Percentiles rank a stretch among this genome's conserved stretches.
phyloP scores from a whole-genome alignment of 768 basidiomycete species.

The Mycena vulgaris region DNA sequence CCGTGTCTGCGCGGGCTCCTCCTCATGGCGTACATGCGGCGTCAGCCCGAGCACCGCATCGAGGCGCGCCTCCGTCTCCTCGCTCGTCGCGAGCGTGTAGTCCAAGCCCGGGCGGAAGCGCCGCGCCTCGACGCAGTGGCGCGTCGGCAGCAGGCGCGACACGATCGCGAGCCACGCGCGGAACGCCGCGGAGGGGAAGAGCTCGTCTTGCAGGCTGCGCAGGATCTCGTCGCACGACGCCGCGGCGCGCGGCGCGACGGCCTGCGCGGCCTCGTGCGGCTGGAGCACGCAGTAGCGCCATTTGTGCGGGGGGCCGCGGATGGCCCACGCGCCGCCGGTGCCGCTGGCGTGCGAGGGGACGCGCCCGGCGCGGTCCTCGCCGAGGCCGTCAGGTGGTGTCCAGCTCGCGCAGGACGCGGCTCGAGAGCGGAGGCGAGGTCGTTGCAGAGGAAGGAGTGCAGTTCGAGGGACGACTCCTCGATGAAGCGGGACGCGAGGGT shows the following conservation, averaged over 20 bases:
- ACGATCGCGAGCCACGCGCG: slow-evolving; percentile 90
- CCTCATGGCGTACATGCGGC: slow-evolving; percentile 63
- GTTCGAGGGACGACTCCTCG: slow-evolving; percentile 89
- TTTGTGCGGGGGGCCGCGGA: slow-evolving; percentile 94
- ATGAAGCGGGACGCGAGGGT: slow-evolving; percentile 86
- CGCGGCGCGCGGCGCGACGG: slow-evolving; percentile 68
- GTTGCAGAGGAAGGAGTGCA: slow-evolving; percentile 86
- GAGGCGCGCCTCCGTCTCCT: slow-evolving; percentile 84
- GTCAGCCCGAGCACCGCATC: slow-evolving; percentile 92
- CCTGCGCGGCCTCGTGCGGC: slow-evolving; percentile 50
- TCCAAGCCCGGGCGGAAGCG: slow-evolving; percentile 94
- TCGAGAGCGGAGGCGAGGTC: slow-evolving; percentile 80
- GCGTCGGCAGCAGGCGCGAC: slow-evolving; percentile 79
- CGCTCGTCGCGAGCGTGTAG: slow-evolving; percentile 93
- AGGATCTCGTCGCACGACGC: slow-evolving; percentile 72
- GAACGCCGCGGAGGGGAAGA: slow-evolving; percentile 88
- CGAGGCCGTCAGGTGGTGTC: slow-evolving; percentile 78
- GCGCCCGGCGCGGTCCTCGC: slow-evolving; percentile 62
- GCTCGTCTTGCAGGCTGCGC: slow-evolving; percentile 78
- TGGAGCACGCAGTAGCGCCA: slow-evolving; percentile 90
- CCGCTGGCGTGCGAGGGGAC: slow-evolving; percentile 84
- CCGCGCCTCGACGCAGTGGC: slow-evolving; percentile 84
- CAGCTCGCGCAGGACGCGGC: slow-evolving; percentile 70
- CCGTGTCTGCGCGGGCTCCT: slow-evolving; percentile 46
- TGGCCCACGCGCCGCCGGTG: slow-evolving; percentile 70